A percentile compares a stretch with the other conserved stretches of the same genome.
phyloP scores from a whole-genome alignment of 352 stramenopile species.

The Pythium apleroticum region DNA sequence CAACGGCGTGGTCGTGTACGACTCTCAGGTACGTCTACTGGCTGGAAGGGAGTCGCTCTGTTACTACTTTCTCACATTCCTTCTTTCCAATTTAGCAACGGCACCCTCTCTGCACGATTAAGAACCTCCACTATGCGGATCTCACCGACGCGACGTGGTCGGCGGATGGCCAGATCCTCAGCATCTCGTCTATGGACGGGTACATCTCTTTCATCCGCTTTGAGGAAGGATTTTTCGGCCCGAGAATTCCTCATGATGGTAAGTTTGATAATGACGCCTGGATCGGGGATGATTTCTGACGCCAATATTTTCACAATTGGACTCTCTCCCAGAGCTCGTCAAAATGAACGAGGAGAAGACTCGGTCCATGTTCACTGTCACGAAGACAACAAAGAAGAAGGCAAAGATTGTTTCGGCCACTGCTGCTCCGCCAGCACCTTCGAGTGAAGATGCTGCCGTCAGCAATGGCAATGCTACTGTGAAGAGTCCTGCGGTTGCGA shows the following conservation, averaged over 20 bases:
- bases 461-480: conserved; percentile 3
- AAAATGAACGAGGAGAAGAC: conserved; percentile 52
- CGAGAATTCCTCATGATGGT: conserved; percentile 21
- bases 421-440: neutral
- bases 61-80: neutral
- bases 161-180: conserved; percentile 86
- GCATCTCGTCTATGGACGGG: conserved; percentile 94
- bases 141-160: conserved; percentile 95
- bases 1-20: conserved; percentile 94
- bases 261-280: too few relatives aligned
- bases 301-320: too few relatives aligned
- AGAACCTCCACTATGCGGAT: conserved; percentile 93
- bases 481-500: conserved; percentile 24
- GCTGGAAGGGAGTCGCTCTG: neutral
- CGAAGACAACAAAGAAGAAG: conserved; percentile 70
- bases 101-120: conserved; percentile 87
- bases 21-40: conserved; percentile 77
- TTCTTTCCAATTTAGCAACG: conserved; percentile 42
- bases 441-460: conserved; percentile 12
- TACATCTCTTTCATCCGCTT: conserved; percentile 95
- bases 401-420: conserved; percentile 10
- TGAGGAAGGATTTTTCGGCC: conserved; percentile 82
- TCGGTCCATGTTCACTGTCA: conserved; percentile 55
- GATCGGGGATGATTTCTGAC: too few relatives aligned
- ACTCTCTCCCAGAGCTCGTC: conserved; percentile 38